Conservation (phyloP, 768 basidiomycete species). For the Butyriboletus loyo region DNA sequence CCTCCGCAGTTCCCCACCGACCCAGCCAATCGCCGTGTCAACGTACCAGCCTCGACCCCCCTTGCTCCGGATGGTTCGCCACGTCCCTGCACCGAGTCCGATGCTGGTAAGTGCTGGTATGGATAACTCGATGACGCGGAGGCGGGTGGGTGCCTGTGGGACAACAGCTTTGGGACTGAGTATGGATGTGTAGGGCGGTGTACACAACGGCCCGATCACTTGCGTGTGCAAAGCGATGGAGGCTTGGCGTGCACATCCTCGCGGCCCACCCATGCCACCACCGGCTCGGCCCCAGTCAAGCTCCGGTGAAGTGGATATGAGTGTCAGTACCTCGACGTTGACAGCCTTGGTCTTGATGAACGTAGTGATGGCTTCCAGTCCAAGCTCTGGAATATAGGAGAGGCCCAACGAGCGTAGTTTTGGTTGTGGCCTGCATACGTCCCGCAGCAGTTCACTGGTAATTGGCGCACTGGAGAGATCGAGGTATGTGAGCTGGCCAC, state of each 20-base stretch:
- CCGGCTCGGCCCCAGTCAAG: slow-evolving; percentile 53
- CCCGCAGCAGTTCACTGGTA: slow-evolving; percentile 49
- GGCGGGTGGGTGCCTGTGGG: slow-evolving; percentile 53
- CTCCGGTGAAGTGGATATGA: slow-evolving; percentile 74
- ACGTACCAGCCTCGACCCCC: slow-evolving; percentile 96
- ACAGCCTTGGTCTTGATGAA: slow-evolving; percentile 69
- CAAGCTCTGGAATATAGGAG: slow-evolving; percentile 75
- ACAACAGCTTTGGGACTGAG: slow-evolving; percentile 32
- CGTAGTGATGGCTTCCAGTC: slow-evolving; percentile 58
- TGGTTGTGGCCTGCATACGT: slow-evolving; percentile 59
- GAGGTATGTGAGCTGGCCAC: slow-evolving; percentile 76
- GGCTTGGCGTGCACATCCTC: slow-evolving; percentile 60
- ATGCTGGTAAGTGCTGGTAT: slow-evolving; percentile 66
- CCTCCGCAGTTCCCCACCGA: slow-evolving; percentile 50
- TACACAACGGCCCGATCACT: slow-evolving; percentile 77
- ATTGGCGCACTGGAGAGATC: slow-evolving; percentile 86
- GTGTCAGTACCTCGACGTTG: slow-evolving; percentile 82
- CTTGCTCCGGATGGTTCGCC: slow-evolving; percentile 89
- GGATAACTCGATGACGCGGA: slow-evolving; percentile 87
- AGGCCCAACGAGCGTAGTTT: slow-evolving; percentile 85
- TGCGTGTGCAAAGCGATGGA: slow-evolving; percentile 74
- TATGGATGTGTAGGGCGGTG: slow-evolving; percentile 71
- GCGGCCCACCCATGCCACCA: slow-evolving; percentile 23
- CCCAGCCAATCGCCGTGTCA: slow-evolving; percentile 83
- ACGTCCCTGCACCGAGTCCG: slow-evolving; percentile 77